Evolutionary conservation across 2,329 filamentous ascomycete genomes (phyloP).

Genomic region (Cladosporium austrohemisphaericum): DNA sequence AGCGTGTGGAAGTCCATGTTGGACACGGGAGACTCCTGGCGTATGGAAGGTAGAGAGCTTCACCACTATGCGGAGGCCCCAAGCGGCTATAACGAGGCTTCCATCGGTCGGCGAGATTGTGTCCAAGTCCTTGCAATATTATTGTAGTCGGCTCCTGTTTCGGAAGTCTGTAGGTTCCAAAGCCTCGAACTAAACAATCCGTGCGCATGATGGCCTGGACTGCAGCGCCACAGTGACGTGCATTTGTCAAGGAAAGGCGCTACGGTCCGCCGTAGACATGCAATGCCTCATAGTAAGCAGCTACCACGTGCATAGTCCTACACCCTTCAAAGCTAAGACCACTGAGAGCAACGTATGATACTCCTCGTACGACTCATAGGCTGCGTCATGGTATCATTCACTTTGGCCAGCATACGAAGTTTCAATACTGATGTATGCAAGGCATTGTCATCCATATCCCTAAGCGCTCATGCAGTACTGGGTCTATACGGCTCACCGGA

Average conservation of each 20-base stretch:
- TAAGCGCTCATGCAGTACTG: too few relatives aligned
- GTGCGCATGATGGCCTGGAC: constrained; percentile 10
- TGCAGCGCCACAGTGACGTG: constrained; percentile 2
- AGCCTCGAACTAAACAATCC: not conserved
- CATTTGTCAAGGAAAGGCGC: not conserved
- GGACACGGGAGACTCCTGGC: not conserved
- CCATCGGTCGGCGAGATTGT: not conserved
- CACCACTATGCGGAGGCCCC: not conserved
- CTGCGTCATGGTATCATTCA: too few relatives aligned
- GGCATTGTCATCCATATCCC: too few relatives aligned
- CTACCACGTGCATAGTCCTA: too few relatives aligned
- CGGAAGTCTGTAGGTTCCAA: not conserved
- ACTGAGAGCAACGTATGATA: too few relatives aligned
- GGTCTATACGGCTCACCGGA: too few relatives aligned
- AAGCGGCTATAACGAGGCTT: not conserved
- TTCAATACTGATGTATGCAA: too few relatives aligned
- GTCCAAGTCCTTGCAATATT: too few relatives aligned
- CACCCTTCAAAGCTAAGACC: too few relatives aligned
- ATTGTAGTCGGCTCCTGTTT: not conserved
- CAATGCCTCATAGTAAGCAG: too few relatives aligned
- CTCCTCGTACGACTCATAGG: too few relatives aligned
- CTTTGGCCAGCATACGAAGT: too few relatives aligned
- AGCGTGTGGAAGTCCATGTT: not conserved
- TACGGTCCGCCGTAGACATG: not conserved
- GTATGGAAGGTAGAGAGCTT: not conserved